These are phyloP conservation scores for Hymenotorrendiella dingleyae DNA, from an alignment of 2,329 filamentous ascomycete genomes.

Conservation along the genomic window DNA sequence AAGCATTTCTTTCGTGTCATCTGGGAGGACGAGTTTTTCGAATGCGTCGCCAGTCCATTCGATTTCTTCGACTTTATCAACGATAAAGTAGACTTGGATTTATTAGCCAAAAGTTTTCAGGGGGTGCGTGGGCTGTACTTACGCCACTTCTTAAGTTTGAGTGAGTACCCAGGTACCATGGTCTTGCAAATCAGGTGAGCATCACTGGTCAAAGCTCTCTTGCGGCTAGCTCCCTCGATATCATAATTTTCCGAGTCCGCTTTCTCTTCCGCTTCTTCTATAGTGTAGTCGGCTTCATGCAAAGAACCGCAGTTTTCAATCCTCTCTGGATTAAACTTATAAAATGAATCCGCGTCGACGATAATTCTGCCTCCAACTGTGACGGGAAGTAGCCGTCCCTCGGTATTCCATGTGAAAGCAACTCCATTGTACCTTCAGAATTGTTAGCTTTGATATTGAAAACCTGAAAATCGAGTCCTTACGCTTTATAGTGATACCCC, in stretches of 20 bases:
- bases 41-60: constrained; percentile 45
- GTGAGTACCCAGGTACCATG: background rate
- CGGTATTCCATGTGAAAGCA: background rate
- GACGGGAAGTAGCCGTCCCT: background rate
- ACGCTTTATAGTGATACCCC: constrained; percentile 2
- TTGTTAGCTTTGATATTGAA: background rate
- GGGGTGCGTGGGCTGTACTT: constrained; percentile 35
- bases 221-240: background rate
- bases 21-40: constrained; percentile 41
- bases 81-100: constrained; percentile 45
- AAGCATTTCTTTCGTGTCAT: constrained; percentile 46
- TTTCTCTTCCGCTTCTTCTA: background rate
- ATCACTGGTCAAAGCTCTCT: background rate
- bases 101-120: constrained; percentile 34
- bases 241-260: background rate
- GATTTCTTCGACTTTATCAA: constrained; percentile 40
- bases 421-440: background rate
- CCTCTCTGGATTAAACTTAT: background rate
- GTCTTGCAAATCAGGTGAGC: background rate
- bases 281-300: background rate
- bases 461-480: background rate
- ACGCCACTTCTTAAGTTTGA: constrained; percentile 16
- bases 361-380: background rate
- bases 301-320: background rate
- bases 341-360: background rate